Base-by-base conservation (phyloP, 805 yeast species). In the Starmerella etchellsii region DNA sequence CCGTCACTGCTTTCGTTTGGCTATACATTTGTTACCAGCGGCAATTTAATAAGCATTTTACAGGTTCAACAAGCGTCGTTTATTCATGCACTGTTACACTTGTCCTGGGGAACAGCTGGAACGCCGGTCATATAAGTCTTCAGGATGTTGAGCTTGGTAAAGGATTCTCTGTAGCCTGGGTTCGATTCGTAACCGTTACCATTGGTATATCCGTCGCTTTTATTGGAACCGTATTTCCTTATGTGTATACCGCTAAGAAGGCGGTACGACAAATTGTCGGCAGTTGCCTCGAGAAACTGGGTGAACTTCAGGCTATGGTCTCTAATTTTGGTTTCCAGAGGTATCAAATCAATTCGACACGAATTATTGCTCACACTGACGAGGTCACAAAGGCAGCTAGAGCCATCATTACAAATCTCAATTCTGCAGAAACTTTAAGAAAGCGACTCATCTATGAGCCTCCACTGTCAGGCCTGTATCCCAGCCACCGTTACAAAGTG, bases 161-260 rank as follows among this genome's bases (percentile, higher is more conserved):
- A 4, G 65, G 65, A 3, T 59, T 47, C 40, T 41, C 46, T 0
- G 55, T 55, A 15, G 62, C 64, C 1, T 59, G 62, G 61, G 45
- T 57, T n/a, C 51, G 64, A 13, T 56, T 57, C 28, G 56, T 55
- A 3, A 53, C 58, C 4, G 63, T 59, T 7, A 31, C 51, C 2
- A 46, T 54, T 23, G 65, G 64, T 3, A 40, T 61, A 15, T 13
- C 54, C 3, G 42, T 58, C 4, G 60, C 54, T 1, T 54, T 58
- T 32, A 31, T 61, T 2, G 60, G 58, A 3, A 55, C 60, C 3
- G 35, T 59, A 7, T 40, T 58, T 14, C 64, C 65, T 1, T 37
- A 46, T 19, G 55, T 64, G 0, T 37, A 44, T 21, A 57, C 63
- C 18, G 64, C 60, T 7, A 57, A 55, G 43, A 38, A 42, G 15